Base-by-base conservation (phyloP, 129 eudicot species). In the Artemisia tridentata region DNA sequence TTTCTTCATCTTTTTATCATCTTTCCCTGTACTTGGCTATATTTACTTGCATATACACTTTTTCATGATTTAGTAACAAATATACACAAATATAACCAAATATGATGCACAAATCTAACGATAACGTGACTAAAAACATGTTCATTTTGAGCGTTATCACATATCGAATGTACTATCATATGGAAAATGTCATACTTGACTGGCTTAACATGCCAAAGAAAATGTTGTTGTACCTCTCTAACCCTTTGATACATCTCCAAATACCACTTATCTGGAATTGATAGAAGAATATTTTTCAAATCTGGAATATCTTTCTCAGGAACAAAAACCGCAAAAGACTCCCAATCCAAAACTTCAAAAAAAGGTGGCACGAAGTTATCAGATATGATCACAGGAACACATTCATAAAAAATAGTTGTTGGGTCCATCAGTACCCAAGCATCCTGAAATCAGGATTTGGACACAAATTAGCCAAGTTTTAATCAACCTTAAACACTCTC, bases 341-440 rank as follows among this genome's bases (percentile, higher is more conserved):
- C 81, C 85, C 85, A 81, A 23, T 81, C 77, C 60, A 81, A 62
- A 48, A 79, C 66, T 75, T 81, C 85, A 54, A 71, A 76, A 46
- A 81, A 76, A n/a, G 85, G 85, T 2, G 85, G 85, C 57, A 81
- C 85, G 48, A 76, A 81, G 41, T 81, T 81, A 71, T 81, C 85
- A 1, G 85, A 76, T n/a, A 81, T 71, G n/a, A 81, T 81, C 15
- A 81, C 85, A 1, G 85, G 85, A 23, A 82, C 80, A 62, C 86
- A 82, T 51, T 78, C 86, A 54, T 73, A 78, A 68, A 62, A 78
- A 5, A 82, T 82, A n/a, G n/a, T n/a, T n/a, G n/a, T n/a, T n/a
- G n/a, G n/a, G n/a, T n/a, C n/a, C n/a, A n/a, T n/a, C n/a, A n/a
- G n/a, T n/a, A n/a, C n/a, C n/a, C n/a, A n/a, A n/a, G n/a, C n/a